These are phyloP conservation scores for Pichia sorboxylosa DNA, from an alignment of 1,139 yeast species.

Conservation along the genomic window DNA sequence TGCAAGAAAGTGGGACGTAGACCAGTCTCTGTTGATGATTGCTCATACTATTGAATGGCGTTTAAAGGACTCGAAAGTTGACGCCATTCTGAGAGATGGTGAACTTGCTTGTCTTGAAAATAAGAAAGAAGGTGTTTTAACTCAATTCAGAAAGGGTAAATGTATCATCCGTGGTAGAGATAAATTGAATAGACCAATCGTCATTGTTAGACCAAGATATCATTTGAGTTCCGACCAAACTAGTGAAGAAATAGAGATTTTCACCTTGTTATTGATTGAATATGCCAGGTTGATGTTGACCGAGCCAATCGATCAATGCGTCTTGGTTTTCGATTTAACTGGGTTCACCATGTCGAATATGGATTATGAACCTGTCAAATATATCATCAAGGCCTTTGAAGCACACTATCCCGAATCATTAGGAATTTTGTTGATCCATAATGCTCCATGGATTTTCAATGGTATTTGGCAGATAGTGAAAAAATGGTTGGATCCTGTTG, in stretches of 20 bases:
- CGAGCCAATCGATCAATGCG: slow-evolving; percentile 60
- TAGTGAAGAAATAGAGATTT: slow-evolving; percentile 53
- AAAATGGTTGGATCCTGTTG: slow-evolving; percentile 83
- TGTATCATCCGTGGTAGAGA: slow-evolving; percentile 59
- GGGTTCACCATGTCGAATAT: slow-evolving; percentile 70
- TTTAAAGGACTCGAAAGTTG: slow-evolving; percentile 41
- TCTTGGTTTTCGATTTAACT: slow-evolving; percentile 62
- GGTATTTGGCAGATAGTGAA: slow-evolving; percentile 80
- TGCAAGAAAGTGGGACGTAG: slow-evolving; percentile 66
- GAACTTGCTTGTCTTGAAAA: slow-evolving; percentile 34
- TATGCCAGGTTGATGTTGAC: slow-evolving; percentile 50
- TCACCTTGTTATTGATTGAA: slow-evolving; percentile 59
- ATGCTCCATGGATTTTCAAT: slow-evolving; percentile 84
- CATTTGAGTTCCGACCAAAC: slow-evolving; percentile 66
- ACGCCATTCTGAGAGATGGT: slow-evolving; percentile 46
- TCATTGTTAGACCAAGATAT: slow-evolving; percentile 56
- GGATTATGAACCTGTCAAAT: slow-evolving; percentile 75
- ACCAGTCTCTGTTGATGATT: slow-evolving; percentile 53
- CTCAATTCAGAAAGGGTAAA: slow-evolving; percentile 45
- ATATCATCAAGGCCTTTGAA: slow-evolving; percentile 66
- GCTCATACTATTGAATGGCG: slow-evolving; percentile 65
- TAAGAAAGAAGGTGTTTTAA: slow-evolving; percentile 35
- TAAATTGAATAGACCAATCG: slow-evolving; percentile 53
- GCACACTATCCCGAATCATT: slow-evolving; percentile 82
- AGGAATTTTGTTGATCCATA: slow-evolving; percentile 65